phyloP scores from a whole-genome alignment of 75 land plant species.

The Larix kaempferi region DNA sequence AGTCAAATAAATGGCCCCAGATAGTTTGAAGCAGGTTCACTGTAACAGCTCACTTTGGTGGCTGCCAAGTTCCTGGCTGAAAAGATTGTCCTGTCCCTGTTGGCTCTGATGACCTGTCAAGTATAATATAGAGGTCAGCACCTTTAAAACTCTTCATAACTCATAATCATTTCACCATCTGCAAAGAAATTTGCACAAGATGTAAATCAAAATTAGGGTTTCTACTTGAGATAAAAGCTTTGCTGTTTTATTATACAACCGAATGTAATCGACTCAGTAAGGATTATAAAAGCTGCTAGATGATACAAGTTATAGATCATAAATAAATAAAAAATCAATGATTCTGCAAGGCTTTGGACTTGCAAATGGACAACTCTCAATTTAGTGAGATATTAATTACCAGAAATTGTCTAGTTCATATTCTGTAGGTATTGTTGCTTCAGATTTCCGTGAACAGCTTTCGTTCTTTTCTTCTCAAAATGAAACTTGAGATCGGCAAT shows the following conservation, averaged over 20 bases:
- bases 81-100: neutral
- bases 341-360: neutral
- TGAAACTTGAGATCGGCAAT: neutral
- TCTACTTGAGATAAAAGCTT: neutral
- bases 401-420: neutral
- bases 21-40: neutral
- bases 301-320: neutral
- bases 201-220: neutral
- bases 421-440: neutral
- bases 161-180: neutral
- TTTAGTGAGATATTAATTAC: neutral
- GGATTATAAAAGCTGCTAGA: neutral
- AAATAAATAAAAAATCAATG: neutral
- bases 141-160: neutral
- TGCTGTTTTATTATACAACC: neutral
- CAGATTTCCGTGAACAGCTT: neutral
- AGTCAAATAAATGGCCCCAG: neutral
- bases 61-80: constrained; percentile 10
- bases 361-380: neutral
- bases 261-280: no score
- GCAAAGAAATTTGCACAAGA: neutral
- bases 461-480: neutral
- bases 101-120: constrained; percentile 7
- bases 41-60: neutral
- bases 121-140: neutral